Conservation (phyloP, 1,284 basidiomycete genomes). For the Melampsora larici-populina region DNA sequence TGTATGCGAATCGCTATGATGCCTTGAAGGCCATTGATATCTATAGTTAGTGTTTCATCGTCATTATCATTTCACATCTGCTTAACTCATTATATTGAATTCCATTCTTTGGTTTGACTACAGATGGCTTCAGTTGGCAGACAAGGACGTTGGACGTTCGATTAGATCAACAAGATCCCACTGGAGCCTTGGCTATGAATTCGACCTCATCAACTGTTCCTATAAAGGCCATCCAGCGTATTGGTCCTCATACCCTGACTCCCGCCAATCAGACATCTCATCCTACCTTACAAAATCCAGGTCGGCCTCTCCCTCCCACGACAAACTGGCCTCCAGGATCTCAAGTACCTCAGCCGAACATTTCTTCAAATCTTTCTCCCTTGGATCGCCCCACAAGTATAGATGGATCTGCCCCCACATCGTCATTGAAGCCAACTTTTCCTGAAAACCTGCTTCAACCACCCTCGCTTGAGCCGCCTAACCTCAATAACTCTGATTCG, state of each 20-base stretch:
- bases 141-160: constrained; percentile 51
- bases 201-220: constrained; percentile 47
- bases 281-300: too few relatives aligned
- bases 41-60: constrained; percentile 8
- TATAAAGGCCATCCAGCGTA: not conserved
- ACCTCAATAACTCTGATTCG: not conserved
- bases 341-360: too few relatives aligned
- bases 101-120: not conserved
- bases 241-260: too few relatives aligned
- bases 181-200: constrained; percentile 49
- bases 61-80: not conserved
- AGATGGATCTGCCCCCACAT: not conserved
- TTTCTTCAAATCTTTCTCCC: constrained; percentile 2
- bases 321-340: too few relatives aligned
- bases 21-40: constrained; percentile 73
- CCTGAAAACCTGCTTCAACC: not conserved
- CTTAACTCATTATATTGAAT: not conserved
- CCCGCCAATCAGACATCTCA: too few relatives aligned
- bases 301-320: too few relatives aligned
- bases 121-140: constrained; percentile 47
- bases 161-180: constrained; percentile 51
- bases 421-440: not conserved
- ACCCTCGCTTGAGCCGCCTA: not conserved
- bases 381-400: too few relatives aligned
- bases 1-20: constrained; percentile 77